Evolutionary conservation across 192 early-diverging fungal species (phyloP).

Genomic region (Linnemannia elongata): DNA sequence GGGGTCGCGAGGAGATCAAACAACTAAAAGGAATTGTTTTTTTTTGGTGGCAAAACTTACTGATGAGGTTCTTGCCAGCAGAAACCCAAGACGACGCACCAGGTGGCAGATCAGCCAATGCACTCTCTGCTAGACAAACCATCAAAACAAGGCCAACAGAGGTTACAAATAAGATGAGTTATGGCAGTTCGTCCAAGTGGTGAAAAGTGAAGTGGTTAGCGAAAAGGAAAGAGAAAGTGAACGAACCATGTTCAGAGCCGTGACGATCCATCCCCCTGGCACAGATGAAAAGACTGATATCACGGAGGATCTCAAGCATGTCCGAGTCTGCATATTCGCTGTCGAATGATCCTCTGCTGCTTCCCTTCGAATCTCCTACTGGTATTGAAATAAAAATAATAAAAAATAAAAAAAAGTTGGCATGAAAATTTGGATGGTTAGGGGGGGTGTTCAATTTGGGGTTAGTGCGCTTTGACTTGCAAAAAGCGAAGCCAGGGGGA

Average conservation of each 20-base stretch:
- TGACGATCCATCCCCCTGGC: conserved; percentile 49
- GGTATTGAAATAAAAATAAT: not conserved
- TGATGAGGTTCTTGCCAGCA: conserved; percentile 56
- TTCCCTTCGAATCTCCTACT: conserved; percentile 16
- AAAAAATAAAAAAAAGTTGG: too few species aligned
- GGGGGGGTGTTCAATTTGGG: not conserved
- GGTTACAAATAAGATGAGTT: not conserved
- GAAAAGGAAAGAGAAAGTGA: not conserved
- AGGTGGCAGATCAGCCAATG: conserved; percentile 41
- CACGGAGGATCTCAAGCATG: conserved; percentile 54
- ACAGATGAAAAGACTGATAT: conserved; percentile 55
- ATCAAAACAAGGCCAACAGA: not conserved
- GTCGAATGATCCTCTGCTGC: conserved; percentile 27
- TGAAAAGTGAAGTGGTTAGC: not conserved
- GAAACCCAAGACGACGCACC: conserved; percentile 54
- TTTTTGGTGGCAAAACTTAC: conserved; percentile 23
- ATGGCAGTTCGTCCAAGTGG: not conserved
- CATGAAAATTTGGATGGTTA: not conserved
- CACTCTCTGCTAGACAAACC: conserved; percentile 22
- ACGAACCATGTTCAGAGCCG: conserved; percentile 36
- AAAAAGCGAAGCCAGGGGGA: too few species aligned
- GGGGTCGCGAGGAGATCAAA: not conserved
- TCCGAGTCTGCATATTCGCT: conserved; percentile 51
- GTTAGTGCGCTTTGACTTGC: too few species aligned
- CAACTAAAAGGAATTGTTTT: not conserved